Conservation (phyloP, 192 early-diverging fungal species). For the Coemansia sp. region DNA sequence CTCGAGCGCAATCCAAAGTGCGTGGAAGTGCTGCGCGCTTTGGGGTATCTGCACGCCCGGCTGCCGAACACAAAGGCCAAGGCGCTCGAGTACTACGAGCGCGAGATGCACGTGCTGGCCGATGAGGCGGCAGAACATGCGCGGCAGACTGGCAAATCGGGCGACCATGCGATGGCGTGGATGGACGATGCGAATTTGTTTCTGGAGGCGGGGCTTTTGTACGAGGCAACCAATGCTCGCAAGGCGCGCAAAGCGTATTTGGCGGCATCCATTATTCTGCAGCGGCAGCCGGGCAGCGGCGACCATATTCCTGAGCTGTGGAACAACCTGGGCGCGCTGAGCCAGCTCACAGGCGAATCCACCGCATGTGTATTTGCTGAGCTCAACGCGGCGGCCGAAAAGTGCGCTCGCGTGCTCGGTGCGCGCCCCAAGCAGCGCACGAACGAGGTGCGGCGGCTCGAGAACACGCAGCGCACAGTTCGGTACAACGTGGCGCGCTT, state of each 20-base stretch:
- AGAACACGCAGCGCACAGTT: constrained; percentile 55
- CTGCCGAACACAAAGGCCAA: constrained; percentile 64
- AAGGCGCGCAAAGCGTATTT: constrained; percentile 54
- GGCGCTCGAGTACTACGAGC: constrained; percentile 65
- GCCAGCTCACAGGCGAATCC: constrained; percentile 59
- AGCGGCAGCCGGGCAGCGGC: constrained; percentile 27
- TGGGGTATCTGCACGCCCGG: constrained; percentile 63
- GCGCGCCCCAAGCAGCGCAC: constrained; percentile 8
- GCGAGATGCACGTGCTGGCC: constrained; percentile 58
- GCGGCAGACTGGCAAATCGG: background rate
- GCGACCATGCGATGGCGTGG: constrained; percentile 12
- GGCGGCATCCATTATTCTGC: constrained; percentile 24
- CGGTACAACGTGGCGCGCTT: constrained; percentile 75
- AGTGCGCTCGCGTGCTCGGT: constrained; percentile 10
- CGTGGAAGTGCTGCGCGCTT: constrained; percentile 62
- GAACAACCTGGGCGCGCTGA: constrained; percentile 85
- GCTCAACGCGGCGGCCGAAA: constrained; percentile 15
- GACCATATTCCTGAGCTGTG: constrained; percentile 63
- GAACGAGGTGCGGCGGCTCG: constrained; percentile 28
- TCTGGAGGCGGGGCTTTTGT: constrained; percentile 65
- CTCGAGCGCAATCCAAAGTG: constrained; percentile 61
- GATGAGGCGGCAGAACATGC: constrained; percentile 58
- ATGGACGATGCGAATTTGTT: constrained; percentile 53
- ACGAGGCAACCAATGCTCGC: constrained; percentile 57
- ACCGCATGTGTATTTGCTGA: constrained; percentile 10